These are phyloP conservation scores for Harringtonia aguacate DNA, from an alignment of 2,329 filamentous ascomycete species.

Conservation along the genomic window DNA sequence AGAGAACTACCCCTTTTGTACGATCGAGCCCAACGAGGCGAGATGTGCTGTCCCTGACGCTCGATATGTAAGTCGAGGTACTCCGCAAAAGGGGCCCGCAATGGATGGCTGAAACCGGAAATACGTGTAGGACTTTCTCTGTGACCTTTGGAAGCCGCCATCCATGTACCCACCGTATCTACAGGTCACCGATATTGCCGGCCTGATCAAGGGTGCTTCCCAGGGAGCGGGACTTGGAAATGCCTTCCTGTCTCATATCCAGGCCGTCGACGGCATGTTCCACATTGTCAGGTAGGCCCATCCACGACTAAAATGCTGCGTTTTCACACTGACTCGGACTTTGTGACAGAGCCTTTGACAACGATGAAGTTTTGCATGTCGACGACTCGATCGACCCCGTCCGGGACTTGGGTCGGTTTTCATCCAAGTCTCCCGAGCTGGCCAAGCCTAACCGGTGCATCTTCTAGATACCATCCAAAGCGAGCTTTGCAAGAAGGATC, in stretches of 20 bases:
- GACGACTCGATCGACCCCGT: conserved; percentile 34
- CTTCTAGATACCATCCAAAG: conserved; percentile 24
- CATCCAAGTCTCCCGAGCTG: neutral
- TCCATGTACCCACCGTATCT: conserved; percentile 33
- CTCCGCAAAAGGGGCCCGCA: neutral
- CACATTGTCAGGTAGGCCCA: conserved; percentile 27
- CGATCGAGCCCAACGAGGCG: conserved; percentile 35
- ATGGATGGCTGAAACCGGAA: neutral
- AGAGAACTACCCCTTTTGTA: conserved; percentile 35
- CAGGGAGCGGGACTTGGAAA: conserved; percentile 33
- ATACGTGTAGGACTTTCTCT: conserved; percentile 28
- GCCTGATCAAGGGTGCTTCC: conserved; percentile 32
- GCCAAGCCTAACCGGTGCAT: conserved; percentile 8
- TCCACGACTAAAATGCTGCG: neutral
- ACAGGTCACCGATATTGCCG: conserved; percentile 34
- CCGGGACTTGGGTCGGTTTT: conserved; percentile 27
- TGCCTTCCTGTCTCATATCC: conserved; percentile 33
- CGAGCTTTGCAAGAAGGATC: conserved; percentile 30
- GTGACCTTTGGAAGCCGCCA: conserved; percentile 33
- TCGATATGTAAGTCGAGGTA: conserved; percentile 26
- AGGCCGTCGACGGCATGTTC: conserved; percentile 34
- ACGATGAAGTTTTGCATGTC: conserved; percentile 33
- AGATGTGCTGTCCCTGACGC: conserved; percentile 32
- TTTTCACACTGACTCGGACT: neutral
- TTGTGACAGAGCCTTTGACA: conserved; percentile 27